These are phyloP conservation scores for Polygonum maritimum DNA, from an alignment of 148 eudicot genomes.

Conservation along the genomic window DNA sequence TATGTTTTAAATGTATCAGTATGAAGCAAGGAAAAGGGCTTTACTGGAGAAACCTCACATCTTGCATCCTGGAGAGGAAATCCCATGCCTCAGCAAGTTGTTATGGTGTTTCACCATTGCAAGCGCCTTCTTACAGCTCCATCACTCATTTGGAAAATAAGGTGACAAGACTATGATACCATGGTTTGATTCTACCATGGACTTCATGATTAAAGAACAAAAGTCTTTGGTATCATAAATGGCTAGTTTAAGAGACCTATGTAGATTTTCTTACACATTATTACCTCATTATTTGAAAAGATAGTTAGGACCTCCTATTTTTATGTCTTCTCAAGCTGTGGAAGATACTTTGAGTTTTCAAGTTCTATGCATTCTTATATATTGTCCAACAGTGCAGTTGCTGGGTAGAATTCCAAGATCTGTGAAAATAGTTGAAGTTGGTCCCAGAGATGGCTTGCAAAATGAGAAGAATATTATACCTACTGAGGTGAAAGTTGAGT, in stretches of 20 bases:
- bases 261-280: background rate
- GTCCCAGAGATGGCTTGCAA: slow-evolving; percentile 94
- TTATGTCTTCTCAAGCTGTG: background rate
- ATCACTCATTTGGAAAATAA: background rate
- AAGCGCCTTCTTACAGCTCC: background rate
- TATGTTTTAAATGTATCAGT: background rate
- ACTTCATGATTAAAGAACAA: too few species aligned
- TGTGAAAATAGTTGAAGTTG: slow-evolving; percentile 95
- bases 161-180: background rate
- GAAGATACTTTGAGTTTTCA: background rate
- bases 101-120: background rate
- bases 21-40: background rate
- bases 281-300: background rate
- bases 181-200: too few species aligned
- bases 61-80: background rate
- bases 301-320: background rate
- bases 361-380: slow-evolving; percentile 5
- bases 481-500: slow-evolving; percentile 66
- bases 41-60: background rate
- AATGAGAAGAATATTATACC: slow-evolving; percentile 81
- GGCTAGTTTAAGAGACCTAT: background rate
- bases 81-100: background rate
- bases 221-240: too few species aligned
- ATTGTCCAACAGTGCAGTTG: slow-evolving; percentile 46
- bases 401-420: slow-evolving; percentile 45